A percentile compares a stretch with the other conserved stretches of the same genome.
phyloP scores from a whole-genome alignment of 2,329 filamentous ascomycete species.

The Madurella mycetomatis region DNA sequence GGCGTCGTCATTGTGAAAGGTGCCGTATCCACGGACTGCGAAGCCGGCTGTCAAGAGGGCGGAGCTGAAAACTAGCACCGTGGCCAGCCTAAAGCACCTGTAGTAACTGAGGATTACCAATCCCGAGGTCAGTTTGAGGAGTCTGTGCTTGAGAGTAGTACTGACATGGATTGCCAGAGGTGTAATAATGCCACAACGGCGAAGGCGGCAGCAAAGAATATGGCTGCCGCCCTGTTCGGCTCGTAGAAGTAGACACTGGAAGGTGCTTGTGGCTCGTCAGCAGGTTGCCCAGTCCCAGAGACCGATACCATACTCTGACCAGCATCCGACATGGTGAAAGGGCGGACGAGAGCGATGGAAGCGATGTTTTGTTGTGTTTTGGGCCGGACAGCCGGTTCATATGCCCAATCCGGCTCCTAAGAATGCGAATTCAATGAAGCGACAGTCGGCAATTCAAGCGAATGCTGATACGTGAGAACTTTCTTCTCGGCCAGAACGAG shows the following conservation, averaged over 20 bases:
- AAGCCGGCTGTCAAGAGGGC: conserved; percentile 49
- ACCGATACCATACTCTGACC: not conserved
- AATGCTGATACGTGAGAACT: too few species aligned
- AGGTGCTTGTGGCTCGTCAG: conserved; percentile 29
- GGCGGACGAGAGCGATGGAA: too few species aligned
- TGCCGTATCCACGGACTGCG: conserved; percentile 40
- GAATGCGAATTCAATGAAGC: too few species aligned
- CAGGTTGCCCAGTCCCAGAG: not conserved
- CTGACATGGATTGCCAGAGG: conserved; percentile 45
- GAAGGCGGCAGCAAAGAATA: conserved; percentile 44
- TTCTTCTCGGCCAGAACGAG: too few species aligned
- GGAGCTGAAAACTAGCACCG: conserved; percentile 44
- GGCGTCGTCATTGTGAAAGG: conserved; percentile 43
- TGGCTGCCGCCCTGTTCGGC: conserved; percentile 43
- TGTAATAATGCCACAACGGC: conserved; percentile 36
- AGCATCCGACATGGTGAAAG: not conserved
- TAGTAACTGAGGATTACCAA: conserved; percentile 32
- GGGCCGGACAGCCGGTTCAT: too few species aligned
- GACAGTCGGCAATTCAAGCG: too few species aligned
- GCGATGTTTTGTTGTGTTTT: too few species aligned
- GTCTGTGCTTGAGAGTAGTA: conserved; percentile 9
- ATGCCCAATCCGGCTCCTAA: too few species aligned
- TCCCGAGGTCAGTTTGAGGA: too few species aligned
- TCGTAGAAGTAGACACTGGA: conserved; percentile 45
- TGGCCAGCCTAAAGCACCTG: conserved; percentile 47